Conservation (phyloP, 805 yeast species). For the Pichia phayaonensis region DNA sequence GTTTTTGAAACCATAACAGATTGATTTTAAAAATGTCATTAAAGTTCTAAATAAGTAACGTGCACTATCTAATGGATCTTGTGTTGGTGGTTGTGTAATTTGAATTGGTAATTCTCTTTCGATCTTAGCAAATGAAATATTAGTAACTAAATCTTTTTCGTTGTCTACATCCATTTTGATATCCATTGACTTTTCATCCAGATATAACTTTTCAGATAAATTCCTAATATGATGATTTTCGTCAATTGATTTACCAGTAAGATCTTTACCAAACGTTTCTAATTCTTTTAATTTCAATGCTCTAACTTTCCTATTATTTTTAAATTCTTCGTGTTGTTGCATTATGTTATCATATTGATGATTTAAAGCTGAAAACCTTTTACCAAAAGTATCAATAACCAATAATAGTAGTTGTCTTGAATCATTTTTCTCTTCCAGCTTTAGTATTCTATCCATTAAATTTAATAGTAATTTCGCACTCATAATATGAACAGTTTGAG, state of each 20-base stretch:
- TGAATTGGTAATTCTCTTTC: conserved; percentile 51
- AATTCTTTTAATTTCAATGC: conserved; percentile 35
- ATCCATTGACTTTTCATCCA: background rate
- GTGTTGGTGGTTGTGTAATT: conserved; percentile 40
- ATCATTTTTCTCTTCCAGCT: conserved; percentile 72
- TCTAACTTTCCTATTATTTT: conserved; percentile 34
- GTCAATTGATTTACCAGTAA: conserved; percentile 21
- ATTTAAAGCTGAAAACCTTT: conserved; percentile 70
- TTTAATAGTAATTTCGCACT: conserved; percentile 85
- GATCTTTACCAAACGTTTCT: conserved; percentile 32
- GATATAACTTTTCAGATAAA: conserved; percentile 5
- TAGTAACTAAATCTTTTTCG: conserved; percentile 2
- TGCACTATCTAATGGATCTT: conserved; percentile 80
- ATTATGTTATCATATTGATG: conserved; percentile 60
- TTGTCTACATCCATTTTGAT: conserved; percentile 15
- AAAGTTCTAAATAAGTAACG: conserved; percentile 80
- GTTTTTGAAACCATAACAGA: conserved; percentile 78
- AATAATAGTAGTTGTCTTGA: conserved; percentile 77
- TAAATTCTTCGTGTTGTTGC: conserved; percentile 49
- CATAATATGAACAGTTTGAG: conserved; percentile 91
- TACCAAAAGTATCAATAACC: conserved; percentile 82
- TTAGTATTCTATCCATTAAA: conserved; percentile 80
- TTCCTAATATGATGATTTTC: conserved; percentile 8
- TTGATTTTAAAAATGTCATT: conserved; percentile 83
- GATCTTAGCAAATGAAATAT: conserved; percentile 38